Evolutionary conservation across 2,329 filamentous ascomycete genomes (phyloP).

Genomic region (Penicillium polonicum): DNA sequence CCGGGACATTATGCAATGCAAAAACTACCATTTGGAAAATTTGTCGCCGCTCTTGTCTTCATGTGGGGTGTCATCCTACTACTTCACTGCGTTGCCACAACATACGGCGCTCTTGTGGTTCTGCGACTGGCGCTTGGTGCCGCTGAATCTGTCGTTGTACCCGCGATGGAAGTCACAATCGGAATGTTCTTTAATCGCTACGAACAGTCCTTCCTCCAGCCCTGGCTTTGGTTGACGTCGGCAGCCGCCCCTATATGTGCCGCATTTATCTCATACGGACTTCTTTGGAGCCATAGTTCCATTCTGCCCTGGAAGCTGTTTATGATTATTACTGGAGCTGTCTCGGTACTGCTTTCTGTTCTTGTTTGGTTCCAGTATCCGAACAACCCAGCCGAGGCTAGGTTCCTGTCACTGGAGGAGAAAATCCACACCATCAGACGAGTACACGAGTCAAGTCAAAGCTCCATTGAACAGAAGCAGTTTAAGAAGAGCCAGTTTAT

Average conservation of each 20-base stretch:
- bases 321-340: conserved; percentile 40
- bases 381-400: conserved; percentile 15
- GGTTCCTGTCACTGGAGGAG: conserved; percentile 15
- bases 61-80: conserved; percentile 41
- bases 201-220: conserved; percentile 50
- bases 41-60: conserved; percentile 31
- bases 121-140: conserved; percentile 40
- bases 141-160: conserved; percentile 40
- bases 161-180: conserved; percentile 45
- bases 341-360: conserved; percentile 34
- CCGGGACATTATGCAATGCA: conserved; percentile 47
- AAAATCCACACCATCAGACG: conserved; percentile 16
- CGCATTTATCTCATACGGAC: conserved; percentile 43
- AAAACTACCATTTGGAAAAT: conserved; percentile 39
- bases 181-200: conserved; percentile 47
- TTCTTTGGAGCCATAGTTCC: conserved; percentile 35
- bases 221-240: conserved; percentile 50
- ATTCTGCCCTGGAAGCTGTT: conserved; percentile 18
- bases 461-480: conserved; percentile 23
- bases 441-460: conserved; percentile 15
- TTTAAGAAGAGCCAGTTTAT: conserved; percentile 18
- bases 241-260: conserved; percentile 34
- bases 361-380: conserved; percentile 20
- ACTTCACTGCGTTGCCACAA: conserved; percentile 37
- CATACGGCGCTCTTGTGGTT: conserved; percentile 39